Conservation (phyloP, 139 green algal genomes). For the Volvox africanus region DNA sequence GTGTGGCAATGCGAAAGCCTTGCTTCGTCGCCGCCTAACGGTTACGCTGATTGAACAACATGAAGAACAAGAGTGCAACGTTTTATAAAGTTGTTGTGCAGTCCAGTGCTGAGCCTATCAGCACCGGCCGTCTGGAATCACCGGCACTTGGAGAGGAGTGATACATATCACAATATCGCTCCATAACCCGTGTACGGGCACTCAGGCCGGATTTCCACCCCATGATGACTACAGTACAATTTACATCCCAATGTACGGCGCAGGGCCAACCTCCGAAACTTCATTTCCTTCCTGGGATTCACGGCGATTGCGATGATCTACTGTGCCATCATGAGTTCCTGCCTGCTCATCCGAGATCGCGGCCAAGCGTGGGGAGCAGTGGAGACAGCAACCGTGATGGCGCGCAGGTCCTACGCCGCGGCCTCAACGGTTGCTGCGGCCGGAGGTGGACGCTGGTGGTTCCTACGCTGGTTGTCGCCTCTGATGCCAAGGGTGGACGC, state of each 20-base stretch:
- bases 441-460: background rate
- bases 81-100: background rate
- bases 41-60: background rate
- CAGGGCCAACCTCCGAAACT: conserved; percentile 62
- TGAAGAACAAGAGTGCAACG: background rate
- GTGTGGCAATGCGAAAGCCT: background rate
- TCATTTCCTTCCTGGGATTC: conserved; percentile 62
- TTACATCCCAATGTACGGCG: background rate
- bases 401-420: no score
- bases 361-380: background rate
- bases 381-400: background rate
- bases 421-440: background rate
- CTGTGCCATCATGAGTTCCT: background rate
- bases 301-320: conserved; percentile 43
- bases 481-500: no score
- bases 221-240: background rate
- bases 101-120: no score
- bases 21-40: background rate
- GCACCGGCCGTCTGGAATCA: no score
- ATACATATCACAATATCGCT: background rate
- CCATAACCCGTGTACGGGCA: no score
- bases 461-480: background rate
- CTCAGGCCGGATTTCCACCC: no score
- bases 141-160: no score
- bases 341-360: background rate